Evolutionary conservation across 2,329 filamentous ascomycete species (phyloP), one percentile per base, ranked within the genome.

Genomic region (Alternaria gansuensis): DNA sequence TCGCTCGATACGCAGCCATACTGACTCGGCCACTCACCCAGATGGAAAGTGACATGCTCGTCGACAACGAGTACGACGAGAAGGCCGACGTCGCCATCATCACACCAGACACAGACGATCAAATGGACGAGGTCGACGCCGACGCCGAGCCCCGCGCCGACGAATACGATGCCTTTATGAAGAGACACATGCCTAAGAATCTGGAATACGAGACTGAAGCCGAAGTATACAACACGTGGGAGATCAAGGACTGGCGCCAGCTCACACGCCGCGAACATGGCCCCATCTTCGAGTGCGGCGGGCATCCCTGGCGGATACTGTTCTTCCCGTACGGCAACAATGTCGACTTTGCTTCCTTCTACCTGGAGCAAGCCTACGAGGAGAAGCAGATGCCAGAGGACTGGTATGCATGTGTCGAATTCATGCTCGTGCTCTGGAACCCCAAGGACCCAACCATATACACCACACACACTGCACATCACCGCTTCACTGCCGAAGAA

Each of bases 291-390:
- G 78, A 95, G 60, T 94, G 92, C 64, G 93, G 89, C 49, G 93
- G 91, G 49, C 89, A 88, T 75, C 95, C 94, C 76, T 99, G 95
- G 95, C 90, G 94, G 71, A 90, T 98, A 69, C 85, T 99, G 13
- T 93, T 99, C 76, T 99, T 99, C 74, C 94, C 95, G 0, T 93
- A 89, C 64, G 95, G 95, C 51, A 99, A 99, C 77, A 94, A 96
- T 67, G 91, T 93, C 55, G 94, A 98, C 66, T 90, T 92, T 73
- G 92, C 90, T 45, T 98, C 95, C 5, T 92, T 99, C 76, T 99
- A 98, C 78, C 87, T 99, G 23, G 95, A 99, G 77, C 95, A 98
- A 77, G 95, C 92, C 43, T 97, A 91, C 79, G 90, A 92, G 29
- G 83, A 90, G 21, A 86, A 87, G 60, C 85, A 94, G 10, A 69